Evolutionary conservation across 2,329 filamentous ascomycete species (phyloP).

Genomic region (Aspergillus texensis): DNA sequence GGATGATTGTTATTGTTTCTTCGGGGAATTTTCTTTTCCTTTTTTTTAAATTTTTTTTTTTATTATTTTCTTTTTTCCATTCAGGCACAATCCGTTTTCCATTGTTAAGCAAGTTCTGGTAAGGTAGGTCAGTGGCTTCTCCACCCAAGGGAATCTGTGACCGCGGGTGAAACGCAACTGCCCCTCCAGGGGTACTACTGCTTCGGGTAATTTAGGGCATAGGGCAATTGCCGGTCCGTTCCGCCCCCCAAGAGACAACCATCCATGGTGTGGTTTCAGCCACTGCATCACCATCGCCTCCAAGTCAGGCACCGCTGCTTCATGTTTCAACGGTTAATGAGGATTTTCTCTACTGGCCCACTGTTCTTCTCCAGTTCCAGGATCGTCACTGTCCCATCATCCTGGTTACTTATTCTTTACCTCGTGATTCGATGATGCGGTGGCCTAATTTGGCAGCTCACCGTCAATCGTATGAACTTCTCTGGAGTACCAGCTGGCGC

Average conservation of each 20-base stretch:
- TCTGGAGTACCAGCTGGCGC: background rate
- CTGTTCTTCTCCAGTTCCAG: conserved; percentile 10
- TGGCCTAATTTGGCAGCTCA: background rate
- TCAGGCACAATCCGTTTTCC: background rate
- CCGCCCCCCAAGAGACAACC: conserved; percentile 2
- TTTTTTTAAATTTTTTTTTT: background rate
- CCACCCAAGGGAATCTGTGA: background rate
- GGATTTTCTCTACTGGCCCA: conserved; percentile 9
- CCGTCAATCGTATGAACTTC: background rate
- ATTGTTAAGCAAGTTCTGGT: background rate
- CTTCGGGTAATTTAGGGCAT: conserved; percentile 26
- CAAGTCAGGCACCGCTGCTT: conserved; percentile 21
- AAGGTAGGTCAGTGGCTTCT: background rate
- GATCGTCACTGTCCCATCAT: conserved; percentile 2
- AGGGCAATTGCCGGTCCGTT: conserved; percentile 22
- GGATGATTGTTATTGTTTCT: background rate
- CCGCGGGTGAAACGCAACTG: conserved; percentile 1
- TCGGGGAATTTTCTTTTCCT: background rate
- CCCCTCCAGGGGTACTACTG: conserved; percentile 1
- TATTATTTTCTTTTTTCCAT: background rate
- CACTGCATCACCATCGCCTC: conserved; percentile 20
- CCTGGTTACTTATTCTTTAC: background rate
- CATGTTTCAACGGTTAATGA: conserved; percentile 10
- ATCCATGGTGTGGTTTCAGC: conserved; percentile 19
- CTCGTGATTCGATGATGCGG: conserved; percentile 2